phyloP scores from a whole-genome alignment of 2,329 filamentous ascomycete species.

The Ascochyta viciae-villosae region DNA sequence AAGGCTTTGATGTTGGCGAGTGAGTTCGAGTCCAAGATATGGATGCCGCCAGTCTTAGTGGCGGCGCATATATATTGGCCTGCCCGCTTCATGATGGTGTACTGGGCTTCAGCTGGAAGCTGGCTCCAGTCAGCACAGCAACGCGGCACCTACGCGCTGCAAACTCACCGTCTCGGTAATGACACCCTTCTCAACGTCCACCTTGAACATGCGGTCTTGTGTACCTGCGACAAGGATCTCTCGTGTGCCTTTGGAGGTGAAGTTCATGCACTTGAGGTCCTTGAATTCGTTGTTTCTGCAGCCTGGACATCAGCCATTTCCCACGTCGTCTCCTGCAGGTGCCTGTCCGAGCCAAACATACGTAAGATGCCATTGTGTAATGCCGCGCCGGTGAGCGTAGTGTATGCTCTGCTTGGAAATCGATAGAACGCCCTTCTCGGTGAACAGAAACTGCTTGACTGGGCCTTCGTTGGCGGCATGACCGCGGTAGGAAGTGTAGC shows the following conservation, averaged over 20 bases:
- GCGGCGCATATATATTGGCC: constrained; percentile 90
- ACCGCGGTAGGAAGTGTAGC: constrained; percentile 88
- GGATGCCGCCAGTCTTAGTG: constrained; percentile 79
- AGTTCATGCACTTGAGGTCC: constrained; percentile 93
- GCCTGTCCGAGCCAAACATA: constrained; percentile 53
- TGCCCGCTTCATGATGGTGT: constrained; percentile 89
- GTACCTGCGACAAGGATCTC: constrained; percentile 88
- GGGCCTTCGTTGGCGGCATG: constrained; percentile 75
- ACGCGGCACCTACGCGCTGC: neutral
- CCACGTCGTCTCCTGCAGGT: neutral
- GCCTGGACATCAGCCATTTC: constrained; percentile 25
- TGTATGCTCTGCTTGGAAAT: constrained; percentile 84
- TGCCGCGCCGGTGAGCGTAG: constrained; percentile 82
- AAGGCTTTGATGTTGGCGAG: constrained; percentile 84
- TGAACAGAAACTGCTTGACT: constrained; percentile 88
- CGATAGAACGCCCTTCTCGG: constrained; percentile 88
- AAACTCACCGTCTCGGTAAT: constrained; percentile 51
- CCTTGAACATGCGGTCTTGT: constrained; percentile 83
- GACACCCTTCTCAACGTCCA: constrained; percentile 66
- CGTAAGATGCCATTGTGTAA: constrained; percentile 87
- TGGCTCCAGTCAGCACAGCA: constrained; percentile 50
- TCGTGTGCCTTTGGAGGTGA: constrained; percentile 82
- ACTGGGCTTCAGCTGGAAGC: constrained; percentile 76
- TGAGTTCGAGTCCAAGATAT: constrained; percentile 81
- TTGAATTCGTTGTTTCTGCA: constrained; percentile 76